Base-by-base conservation (phyloP, 202 grass and related monocot genomes). In the Schoenoplectus tabernaemontani region DNA sequence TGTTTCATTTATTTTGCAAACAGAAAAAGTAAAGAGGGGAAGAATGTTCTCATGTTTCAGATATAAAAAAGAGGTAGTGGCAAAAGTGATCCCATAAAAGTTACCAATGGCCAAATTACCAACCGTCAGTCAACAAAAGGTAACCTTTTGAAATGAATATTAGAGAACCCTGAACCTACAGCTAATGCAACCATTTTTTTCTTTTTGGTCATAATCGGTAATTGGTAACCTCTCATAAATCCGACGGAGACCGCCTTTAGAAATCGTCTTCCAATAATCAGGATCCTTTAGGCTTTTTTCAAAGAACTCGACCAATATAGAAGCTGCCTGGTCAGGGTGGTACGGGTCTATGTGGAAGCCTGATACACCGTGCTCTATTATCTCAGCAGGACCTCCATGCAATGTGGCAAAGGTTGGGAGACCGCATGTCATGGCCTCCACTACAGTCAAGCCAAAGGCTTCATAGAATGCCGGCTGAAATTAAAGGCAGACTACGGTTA, bases 331-430 rank as follows among this genome's bases (percentile, higher is more conserved):
- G 43, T 95, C 86, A 34, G 96, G 90, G 83, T 98, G 88, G 62
- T 98, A 95, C 0, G 96, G 96, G 51, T 98, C 96, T 66, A 98
- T 95, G 71, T 98, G 90, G 79, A 98, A 98, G 32, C 96, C 96
- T 47, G 96, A 98, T 64, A 89, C 50, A 2, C 88, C 86, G 23
- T 98, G 82, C 86, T 95, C 89, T 47, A 98, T 95, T 72, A 98
- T 98, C 85, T 98, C 96, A 10, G 96, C 96, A 63, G 96, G 96
- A 22, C 96, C 96, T 79, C 96, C 96, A 75, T 98, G 89, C 15
- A 91, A 82, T 57, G 96, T 98, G 19, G 96, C 96, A 76, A 98
- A 98, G 24, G 96, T 98, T 79, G 96, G 91, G 36, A 95, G 91
- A 64, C 91, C 88, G 76, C 96, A 98, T 42, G 86, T 98, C 96